phyloP scores from a whole-genome alignment of 2,329 filamentous ascomycete genomes.

The Elsinoe perseae region DNA sequence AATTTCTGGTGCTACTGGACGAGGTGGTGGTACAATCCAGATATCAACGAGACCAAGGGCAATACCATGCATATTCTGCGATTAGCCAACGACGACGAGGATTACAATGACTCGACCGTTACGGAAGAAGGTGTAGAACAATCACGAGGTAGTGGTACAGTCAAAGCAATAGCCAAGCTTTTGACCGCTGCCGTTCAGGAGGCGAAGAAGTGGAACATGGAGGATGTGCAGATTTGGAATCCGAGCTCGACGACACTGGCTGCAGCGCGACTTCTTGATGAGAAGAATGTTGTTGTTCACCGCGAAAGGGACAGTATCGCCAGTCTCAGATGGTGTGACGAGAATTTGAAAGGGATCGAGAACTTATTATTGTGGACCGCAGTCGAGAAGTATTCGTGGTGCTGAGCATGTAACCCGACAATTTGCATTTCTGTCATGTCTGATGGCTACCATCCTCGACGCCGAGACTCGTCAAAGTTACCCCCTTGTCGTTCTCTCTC shows the following conservation, averaged over 20 bases:
- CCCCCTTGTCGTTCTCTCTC: conserved; percentile 43
- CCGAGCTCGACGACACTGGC: conserved; percentile 49
- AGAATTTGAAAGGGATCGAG: conserved; percentile 34
- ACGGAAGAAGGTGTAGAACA: conserved; percentile 20
- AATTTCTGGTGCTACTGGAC: conserved; percentile 71
- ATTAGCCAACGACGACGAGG: conserved; percentile 54
- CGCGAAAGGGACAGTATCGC: conserved; percentile 61
- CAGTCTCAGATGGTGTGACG: conserved; percentile 63
- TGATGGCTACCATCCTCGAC: conserved; percentile 8
- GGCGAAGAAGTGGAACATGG: conserved; percentile 63
- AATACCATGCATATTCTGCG: conserved; percentile 65
- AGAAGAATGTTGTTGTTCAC: conserved; percentile 43
- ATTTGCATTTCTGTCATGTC: not conserved
- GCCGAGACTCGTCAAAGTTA: conserved; percentile 30
- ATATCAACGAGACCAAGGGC: conserved; percentile 45
- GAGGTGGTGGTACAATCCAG: conserved; percentile 54
- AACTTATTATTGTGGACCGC: conserved; percentile 60
- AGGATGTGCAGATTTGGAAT: conserved; percentile 75
- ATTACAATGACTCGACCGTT: conserved; percentile 22
- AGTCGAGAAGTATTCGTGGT: conserved; percentile 75
- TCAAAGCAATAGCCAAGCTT: conserved; percentile 53
- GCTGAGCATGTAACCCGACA: conserved; percentile 36
- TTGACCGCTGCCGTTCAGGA: conserved; percentile 60
- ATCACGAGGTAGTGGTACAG: conserved; percentile 23
- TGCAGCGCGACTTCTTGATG: conserved; percentile 40